Base-by-base conservation (phyloP, 306 rosid species). In the Senna siamea region DNA sequence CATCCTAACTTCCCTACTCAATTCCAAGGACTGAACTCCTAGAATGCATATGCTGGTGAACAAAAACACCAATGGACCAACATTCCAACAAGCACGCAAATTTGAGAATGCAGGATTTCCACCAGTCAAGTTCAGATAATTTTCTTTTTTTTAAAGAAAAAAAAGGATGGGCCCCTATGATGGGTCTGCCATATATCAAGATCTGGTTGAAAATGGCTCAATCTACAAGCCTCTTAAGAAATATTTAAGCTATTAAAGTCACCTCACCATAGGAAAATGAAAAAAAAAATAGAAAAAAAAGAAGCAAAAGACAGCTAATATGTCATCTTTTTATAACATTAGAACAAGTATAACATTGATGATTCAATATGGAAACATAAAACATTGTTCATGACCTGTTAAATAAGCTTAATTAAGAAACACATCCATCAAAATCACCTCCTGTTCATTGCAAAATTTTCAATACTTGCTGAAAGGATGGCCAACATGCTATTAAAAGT, bases 391-490 rank as follows among this genome's bases (percentile, higher is more conserved):
- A 38, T 13, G 63, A 60, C 30, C 55, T 20, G 50, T 14, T 22
- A 62, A 47, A 70, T 55, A 76, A 64, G 20, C 38, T 55, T 55
- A 67, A 76, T 52, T 60, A 74, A 11, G 58, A 72, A 71, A 58
- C 55, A 76, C 40, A 51, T 57, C 17, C 41, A 60, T 44, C 76
- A 62, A 34, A 76, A 59, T 66, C 11, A 76, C 76, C 72, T 52
- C 75, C 70, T 11, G 61, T 54, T 43, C 79, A 56, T 50, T 20
- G 53, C 44, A 34, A 37, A 26, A 14, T 60, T 73, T 54, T 61
- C 28, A 77, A 38, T 54, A 50, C 67, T 30, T 15, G 38, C 63
- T 30, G 19, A 40, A 74, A 69, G 50, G 53, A 44, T 37, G 56
- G 57, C 69, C 59, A 71, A 43, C 12, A 50, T 30, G 55, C 46